phyloP scores from a whole-genome alignment of 2,329 filamentous ascomycete genomes.

The Diaporthe sp. region DNA sequence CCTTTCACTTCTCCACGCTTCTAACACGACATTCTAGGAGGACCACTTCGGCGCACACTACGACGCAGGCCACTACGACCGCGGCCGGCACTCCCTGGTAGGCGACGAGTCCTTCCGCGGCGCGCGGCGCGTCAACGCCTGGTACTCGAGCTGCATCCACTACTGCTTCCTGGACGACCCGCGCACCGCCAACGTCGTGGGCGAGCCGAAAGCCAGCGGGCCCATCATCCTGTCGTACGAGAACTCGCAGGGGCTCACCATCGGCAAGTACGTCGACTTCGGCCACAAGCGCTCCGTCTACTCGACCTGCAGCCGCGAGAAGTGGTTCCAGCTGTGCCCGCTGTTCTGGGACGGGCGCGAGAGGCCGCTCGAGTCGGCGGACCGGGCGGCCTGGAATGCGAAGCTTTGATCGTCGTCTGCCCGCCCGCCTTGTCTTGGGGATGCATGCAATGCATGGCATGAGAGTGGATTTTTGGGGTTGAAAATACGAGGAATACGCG shows the following conservation, averaged over 20 bases:
- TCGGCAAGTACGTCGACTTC: slow-evolving; percentile 53
- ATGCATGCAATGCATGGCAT: not conserved
- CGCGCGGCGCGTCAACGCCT: slow-evolving; percentile 66
- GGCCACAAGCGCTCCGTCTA: slow-evolving; percentile 54
- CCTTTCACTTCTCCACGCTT: not conserved
- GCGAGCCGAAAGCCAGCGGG: slow-evolving; percentile 43
- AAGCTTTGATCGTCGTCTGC: slow-evolving; percentile 52
- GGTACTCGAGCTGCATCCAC: slow-evolving; percentile 70
- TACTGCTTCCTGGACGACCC: slow-evolving; percentile 71
- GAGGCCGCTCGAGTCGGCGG: slow-evolving; percentile 56
- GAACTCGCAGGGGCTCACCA: slow-evolving; percentile 46
- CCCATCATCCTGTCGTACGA: slow-evolving; percentile 46
- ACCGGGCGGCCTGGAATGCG: slow-evolving; percentile 60
- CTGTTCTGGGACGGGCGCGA: slow-evolving; percentile 62
- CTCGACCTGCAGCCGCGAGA: slow-evolving; percentile 51
- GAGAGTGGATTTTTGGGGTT: not conserved
- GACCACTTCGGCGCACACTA: slow-evolving; percentile 72
- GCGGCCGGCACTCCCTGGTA: slow-evolving; percentile 71
- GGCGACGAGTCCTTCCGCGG: slow-evolving; percentile 68
- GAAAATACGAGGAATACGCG: not conserved
- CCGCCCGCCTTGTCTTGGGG: not conserved
- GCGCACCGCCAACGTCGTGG: slow-evolving; percentile 64
- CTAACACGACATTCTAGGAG: slow-evolving; percentile 54
- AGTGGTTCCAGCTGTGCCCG: slow-evolving; percentile 59
- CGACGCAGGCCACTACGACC: slow-evolving; percentile 66